Evolutionary conservation across 768 basidiomycete species (phyloP).

Genomic region (Tylopilus sp.): DNA sequence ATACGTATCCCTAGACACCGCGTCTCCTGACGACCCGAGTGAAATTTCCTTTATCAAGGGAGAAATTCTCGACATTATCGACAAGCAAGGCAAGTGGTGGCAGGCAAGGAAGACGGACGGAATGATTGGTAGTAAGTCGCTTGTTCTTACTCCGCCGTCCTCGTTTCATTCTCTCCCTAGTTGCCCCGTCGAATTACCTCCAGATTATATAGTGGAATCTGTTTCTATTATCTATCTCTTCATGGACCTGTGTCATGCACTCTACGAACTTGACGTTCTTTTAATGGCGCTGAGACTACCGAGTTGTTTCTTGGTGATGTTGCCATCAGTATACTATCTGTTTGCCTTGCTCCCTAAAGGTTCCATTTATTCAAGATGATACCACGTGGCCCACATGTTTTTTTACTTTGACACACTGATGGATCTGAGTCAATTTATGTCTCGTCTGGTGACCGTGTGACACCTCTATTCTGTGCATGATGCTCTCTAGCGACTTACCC

Average conservation of each 20-base stretch:
- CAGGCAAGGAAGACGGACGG: constrained; percentile 81
- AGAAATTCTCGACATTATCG: constrained; percentile 87
- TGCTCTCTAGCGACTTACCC: constrained; percentile 32
- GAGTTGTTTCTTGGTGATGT: constrained; percentile 21
- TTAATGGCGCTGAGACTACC: constrained; percentile 25
- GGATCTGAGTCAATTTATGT: not conserved
- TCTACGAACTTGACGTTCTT: constrained; percentile 32
- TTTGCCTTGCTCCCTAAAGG: constrained; percentile 13
- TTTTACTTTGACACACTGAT: constrained; percentile 13
- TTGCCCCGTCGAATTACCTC: constrained; percentile 84
- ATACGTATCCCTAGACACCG: constrained; percentile 60
- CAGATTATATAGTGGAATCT: constrained; percentile 58
- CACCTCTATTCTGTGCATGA: not conserved
- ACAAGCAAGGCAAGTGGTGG: constrained; percentile 95
- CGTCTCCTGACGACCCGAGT: constrained; percentile 93
- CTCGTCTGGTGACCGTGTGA: constrained; percentile 5
- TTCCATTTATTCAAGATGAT: constrained; percentile 33
- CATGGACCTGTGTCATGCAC: constrained; percentile 26
- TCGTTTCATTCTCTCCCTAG: constrained; percentile 36
- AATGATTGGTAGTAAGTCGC: constrained; percentile 65
- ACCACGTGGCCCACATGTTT: constrained; percentile 27
- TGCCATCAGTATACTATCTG: constrained; percentile 32
- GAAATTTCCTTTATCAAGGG: constrained; percentile 94
- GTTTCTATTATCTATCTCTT: constrained; percentile 9
- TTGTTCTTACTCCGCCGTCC: not conserved